Percentiles rank a stretch among this genome's conserved stretches.
These are phyloP conservation scores for Yamadazyma nakazawae DNA, from an alignment of 805 yeast genomes.

Conservation along the genomic window DNA sequence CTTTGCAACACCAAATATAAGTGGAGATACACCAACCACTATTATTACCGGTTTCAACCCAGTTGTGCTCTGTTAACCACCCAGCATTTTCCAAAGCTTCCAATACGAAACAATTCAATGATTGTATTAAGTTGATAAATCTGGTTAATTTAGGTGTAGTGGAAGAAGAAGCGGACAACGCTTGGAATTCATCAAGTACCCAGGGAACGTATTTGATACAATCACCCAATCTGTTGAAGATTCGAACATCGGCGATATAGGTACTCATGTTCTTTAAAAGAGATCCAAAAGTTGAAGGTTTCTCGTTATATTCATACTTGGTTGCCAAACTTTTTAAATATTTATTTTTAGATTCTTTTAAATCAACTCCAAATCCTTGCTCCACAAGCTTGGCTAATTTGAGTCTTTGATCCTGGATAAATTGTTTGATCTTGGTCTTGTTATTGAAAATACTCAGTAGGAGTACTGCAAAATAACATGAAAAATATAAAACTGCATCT, in stretches of 20 bases:
- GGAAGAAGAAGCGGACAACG: constrained; percentile 24
- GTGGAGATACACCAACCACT: constrained; percentile 41
- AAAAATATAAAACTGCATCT: constrained; percentile 39
- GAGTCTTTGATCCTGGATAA: constrained; percentile 24
- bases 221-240: constrained; percentile 40
- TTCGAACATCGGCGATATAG: constrained; percentile 39
- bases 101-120: constrained; percentile 38
- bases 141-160: constrained; percentile 18
- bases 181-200: constrained; percentile 37
- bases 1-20: constrained; percentile 43
- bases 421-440: constrained; percentile 30
- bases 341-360: constrained; percentile 17
- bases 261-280: constrained; percentile 35
- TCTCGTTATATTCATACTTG: not conserved
- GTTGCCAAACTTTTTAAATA: constrained; percentile 8
- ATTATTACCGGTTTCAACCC: constrained; percentile 42
- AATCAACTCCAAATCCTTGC: constrained; percentile 9
- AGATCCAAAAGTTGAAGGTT: constrained; percentile 25
- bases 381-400: constrained; percentile 21
- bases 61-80: constrained; percentile 45
- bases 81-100: constrained; percentile 43
- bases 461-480: constrained; percentile 41
- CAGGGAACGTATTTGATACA: constrained; percentile 43
- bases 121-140: constrained; percentile 34
- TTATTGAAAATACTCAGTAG: constrained; percentile 35